These are phyloP conservation scores for Echium plantagineum DNA, from an alignment of 257 asterid species.

Conservation along the genomic window DNA sequence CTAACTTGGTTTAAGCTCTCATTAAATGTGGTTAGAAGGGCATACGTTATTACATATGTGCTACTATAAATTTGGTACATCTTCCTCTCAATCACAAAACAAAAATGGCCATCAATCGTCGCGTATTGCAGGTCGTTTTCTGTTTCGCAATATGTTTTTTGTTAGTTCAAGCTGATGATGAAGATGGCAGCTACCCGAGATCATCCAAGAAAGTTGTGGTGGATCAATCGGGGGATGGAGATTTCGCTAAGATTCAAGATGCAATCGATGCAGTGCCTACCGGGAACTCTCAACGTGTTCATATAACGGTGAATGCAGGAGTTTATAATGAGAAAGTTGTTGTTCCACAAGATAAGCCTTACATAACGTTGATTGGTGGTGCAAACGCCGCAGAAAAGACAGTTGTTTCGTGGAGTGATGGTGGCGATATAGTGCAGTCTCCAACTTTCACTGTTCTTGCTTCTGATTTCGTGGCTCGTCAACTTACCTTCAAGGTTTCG, in stretches of 20 bases:
- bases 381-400: conserved; percentile 18
- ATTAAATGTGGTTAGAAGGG: too few relatives aligned
- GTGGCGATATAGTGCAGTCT: conserved; percentile 26
- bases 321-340: conserved; percentile 22
- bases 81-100: too few relatives aligned
- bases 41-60: too few relatives aligned
- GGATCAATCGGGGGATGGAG: background rate
- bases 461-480: conserved; percentile 36
- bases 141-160: background rate
- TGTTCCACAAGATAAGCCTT: conserved; percentile 40
- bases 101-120: too few relatives aligned
- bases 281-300: background rate
- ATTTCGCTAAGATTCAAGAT: background rate
- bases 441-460: conserved; percentile 35
- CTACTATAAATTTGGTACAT: too few relatives aligned
- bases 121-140: background rate
- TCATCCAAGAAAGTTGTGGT: background rate
- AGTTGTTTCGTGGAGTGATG: conserved; percentile 30
- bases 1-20: too few relatives aligned
- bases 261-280: background rate
- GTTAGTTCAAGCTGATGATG: background rate
- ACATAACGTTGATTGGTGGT: conserved; percentile 41
- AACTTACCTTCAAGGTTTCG: conserved; percentile 37
- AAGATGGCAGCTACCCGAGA: background rate
- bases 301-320: background rate